phyloP scores from a whole-genome alignment of 768 basidiomycete species.

The Leccinum subgranulosum region DNA sequence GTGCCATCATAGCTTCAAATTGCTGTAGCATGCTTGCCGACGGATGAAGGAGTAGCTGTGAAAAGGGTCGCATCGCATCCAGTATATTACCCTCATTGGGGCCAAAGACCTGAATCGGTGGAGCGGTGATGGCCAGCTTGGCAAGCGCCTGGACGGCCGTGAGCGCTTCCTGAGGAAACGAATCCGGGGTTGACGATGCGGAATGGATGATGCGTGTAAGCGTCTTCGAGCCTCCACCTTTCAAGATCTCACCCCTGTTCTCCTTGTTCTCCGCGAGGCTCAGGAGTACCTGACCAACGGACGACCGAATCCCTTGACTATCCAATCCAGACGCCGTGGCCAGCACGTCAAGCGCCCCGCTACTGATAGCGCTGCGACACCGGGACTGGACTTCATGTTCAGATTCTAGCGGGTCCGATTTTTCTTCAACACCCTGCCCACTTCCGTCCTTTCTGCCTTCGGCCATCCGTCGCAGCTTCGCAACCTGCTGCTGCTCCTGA shows the following conservation, averaged over 20 bases:
- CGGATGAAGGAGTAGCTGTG: conserved; percentile 65
- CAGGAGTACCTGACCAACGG: conserved; percentile 60
- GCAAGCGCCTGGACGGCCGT: conserved; percentile 84
- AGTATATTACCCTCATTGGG: conserved; percentile 72
- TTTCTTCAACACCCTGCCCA: conserved; percentile 27
- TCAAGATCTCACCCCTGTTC: conserved; percentile 73
- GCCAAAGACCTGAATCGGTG: conserved; percentile 89
- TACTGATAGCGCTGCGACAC: conserved; percentile 52
- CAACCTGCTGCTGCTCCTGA: conserved; percentile 80
- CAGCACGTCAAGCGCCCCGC: conserved; percentile 65
- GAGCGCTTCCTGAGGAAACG: conserved; percentile 31
- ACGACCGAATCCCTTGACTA: conserved; percentile 58
- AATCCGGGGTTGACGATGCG: conserved; percentile 32
- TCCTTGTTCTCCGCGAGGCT: conserved; percentile 74
- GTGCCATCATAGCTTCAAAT: conserved; percentile 94
- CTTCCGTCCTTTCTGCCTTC: conserved; percentile 37
- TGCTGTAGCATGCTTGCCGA: conserved; percentile 72
- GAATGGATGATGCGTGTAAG: conserved; percentile 55
- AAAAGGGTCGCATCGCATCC: conserved; percentile 83
- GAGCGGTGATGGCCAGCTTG: conserved; percentile 89
- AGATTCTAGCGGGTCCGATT: conserved; percentile 49
- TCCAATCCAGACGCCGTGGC: conserved; percentile 55
- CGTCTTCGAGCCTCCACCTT: conserved; percentile 74
- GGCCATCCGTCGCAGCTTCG: conserved; percentile 77
- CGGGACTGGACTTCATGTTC: conserved; percentile 63